Evolutionary conservation across 306 rosid genomes (phyloP).

Genomic region (Vigna mungo): DNA sequence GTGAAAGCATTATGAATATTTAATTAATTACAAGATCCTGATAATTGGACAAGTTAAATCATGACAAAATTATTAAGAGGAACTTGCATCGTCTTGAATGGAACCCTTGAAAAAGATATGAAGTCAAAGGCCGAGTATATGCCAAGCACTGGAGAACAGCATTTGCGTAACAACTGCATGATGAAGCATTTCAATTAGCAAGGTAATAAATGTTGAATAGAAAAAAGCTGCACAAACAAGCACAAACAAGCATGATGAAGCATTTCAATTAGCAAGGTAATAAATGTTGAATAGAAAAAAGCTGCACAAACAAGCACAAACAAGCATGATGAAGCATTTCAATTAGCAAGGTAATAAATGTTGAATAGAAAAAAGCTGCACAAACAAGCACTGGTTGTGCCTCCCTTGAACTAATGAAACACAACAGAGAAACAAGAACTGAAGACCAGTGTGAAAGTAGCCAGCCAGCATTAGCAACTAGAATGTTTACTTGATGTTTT

Average conservation of each 20-base stretch:
- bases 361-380: neutral
- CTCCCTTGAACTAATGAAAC: constrained; percentile 31
- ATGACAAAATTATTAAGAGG: constrained; percentile 33
- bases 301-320: constrained; percentile 32
- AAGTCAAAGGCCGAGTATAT: constrained; percentile 73
- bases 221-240: constrained; percentile 28
- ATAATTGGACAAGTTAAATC: constrained; percentile 39
- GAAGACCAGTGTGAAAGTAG: constrained; percentile 18
- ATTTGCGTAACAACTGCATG: constrained; percentile 84
- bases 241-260: too few species aligned
- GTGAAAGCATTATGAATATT: constrained; percentile 37
- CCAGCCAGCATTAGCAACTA: constrained; percentile 24
- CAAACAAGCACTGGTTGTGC: constrained; percentile 33
- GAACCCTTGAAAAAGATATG: constrained; percentile 71
- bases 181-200: constrained; percentile 43
- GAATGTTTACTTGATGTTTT: constrained; percentile 13
- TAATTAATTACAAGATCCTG: constrained; percentile 38
- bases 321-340: constrained; percentile 45
- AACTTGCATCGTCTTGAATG: constrained; percentile 75
- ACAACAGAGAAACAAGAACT: constrained; percentile 23
- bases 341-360: constrained; percentile 44
- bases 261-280: constrained; percentile 43
- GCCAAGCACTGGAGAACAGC: constrained; percentile 89
- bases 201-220: constrained; percentile 17
- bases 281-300: constrained; percentile 13